Evolutionary conservation across 2,329 filamentous ascomycete genomes (phyloP).

Genomic region (Alternaria metachromatica): DNA sequence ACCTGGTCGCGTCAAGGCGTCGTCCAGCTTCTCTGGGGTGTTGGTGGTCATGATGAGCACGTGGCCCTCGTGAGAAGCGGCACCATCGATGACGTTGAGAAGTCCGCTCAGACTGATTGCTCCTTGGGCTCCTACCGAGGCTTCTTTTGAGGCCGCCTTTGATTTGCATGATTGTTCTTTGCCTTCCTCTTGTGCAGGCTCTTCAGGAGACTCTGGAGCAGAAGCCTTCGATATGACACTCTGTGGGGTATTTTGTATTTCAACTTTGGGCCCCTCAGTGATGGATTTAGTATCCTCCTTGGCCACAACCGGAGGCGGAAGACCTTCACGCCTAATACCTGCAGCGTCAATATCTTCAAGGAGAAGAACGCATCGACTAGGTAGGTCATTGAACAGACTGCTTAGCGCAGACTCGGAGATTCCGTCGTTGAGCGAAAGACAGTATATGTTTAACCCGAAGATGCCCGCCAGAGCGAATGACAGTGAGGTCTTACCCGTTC

Average conservation of each 20-base stretch:
- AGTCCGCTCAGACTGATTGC: constrained; percentile 77
- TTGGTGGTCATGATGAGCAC: constrained; percentile 87
- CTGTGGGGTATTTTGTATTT: background rate
- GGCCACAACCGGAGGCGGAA: background rate
- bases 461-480: constrained; percentile 53
- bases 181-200: background rate
- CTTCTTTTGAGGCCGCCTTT: background rate
- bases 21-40: constrained; percentile 73
- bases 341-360: constrained; percentile 58
- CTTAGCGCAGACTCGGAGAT: constrained; percentile 71
- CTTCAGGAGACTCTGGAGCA: background rate
- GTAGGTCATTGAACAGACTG: constrained; percentile 52
- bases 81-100: constrained; percentile 83
- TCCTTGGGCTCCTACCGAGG: background rate
- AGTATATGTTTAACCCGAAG: constrained; percentile 56
- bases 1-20: constrained; percentile 75
- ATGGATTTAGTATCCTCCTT: background rate
- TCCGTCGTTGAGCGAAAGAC: constrained; percentile 64
- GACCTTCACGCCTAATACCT: constrained; percentile 38
- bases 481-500: constrained; percentile 60
- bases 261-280: background rate
- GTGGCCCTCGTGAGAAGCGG: constrained; percentile 78
- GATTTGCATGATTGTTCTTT: too few species aligned
- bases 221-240: background rate
- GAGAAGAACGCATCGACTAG: constrained; percentile 54